phyloP scores from a whole-genome alignment of 345 rosid species.

The Eucalyptus marginata region DNA sequence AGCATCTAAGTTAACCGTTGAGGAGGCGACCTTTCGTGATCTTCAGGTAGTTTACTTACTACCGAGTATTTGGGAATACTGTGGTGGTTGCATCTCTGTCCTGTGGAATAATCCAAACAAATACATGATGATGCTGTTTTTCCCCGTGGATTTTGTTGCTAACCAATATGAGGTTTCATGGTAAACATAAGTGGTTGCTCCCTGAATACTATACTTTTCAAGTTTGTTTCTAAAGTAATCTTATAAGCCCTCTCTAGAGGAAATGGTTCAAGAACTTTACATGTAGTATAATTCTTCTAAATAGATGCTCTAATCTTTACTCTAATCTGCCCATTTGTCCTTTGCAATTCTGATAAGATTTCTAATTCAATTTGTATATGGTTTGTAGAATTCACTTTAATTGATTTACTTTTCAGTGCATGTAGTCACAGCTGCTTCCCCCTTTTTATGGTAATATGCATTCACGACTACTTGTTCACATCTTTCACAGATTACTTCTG shows the following conservation, averaged over 20 bases:
- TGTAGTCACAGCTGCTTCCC: not conserved
- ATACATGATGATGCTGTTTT: not conserved
- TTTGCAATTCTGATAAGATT: not conserved
- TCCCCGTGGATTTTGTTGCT: not conserved
- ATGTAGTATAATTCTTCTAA: not conserved
- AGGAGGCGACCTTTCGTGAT: slow-evolving; percentile 92
- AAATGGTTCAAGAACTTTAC: not conserved
- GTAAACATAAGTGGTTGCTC: not conserved
- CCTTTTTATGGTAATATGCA: not conserved
- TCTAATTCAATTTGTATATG: not conserved
- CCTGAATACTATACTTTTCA: not conserved
- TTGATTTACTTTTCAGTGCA: not conserved
- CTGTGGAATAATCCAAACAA: not conserved
- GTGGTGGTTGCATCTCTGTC: not conserved
- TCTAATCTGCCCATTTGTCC: not conserved
- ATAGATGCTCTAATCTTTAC: not conserved
- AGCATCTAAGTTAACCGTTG: slow-evolving; percentile 88
- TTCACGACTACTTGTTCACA: not conserved
- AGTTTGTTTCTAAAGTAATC: not conserved
- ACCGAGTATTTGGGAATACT: not conserved
- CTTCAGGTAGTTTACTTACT: slow-evolving; percentile 45
- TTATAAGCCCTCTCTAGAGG: not conserved
- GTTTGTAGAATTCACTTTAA: not conserved
- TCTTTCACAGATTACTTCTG: not conserved
- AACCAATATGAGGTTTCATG: not conserved